Conservation (phyloP, 1,284 basidiomycete genomes). For the Cutaneotrichosporon cyanovorans region DNA sequence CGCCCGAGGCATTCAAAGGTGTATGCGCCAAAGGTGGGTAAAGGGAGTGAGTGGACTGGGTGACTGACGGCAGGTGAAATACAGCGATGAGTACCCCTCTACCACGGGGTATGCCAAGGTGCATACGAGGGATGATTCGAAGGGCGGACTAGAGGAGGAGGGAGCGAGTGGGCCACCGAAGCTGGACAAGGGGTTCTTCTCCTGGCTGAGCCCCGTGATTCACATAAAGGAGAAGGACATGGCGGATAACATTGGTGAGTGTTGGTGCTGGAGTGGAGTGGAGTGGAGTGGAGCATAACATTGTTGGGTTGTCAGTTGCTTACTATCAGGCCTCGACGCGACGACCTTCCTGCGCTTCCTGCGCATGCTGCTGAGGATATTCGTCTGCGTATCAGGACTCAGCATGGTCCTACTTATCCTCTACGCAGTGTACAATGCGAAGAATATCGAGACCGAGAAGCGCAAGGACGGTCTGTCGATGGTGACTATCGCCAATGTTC, state of each 20-base stretch:
- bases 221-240: constrained; percentile 79
- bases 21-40: constrained; percentile 48
- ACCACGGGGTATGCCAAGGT: too few species aligned
- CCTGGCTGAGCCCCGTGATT: constrained; percentile 82
- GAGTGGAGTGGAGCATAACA: too few species aligned
- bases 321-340: constrained; percentile 62
- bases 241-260: constrained; percentile 68
- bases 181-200: constrained; percentile 70
- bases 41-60: too few species aligned
- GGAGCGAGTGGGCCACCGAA: constrained; percentile 21
- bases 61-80: constrained; percentile 58
- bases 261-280: constrained; percentile 2
- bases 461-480: constrained; percentile 56
- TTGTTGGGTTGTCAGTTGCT: too few species aligned
- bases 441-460: constrained; percentile 51
- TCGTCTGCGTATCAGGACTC: constrained; percentile 59
- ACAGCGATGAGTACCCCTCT: constrained; percentile 45
- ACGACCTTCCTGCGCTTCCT: constrained; percentile 86
- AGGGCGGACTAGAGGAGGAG: too few species aligned
- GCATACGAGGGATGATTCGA: too few species aligned
- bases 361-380: constrained; percentile 65
- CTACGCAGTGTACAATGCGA: constrained; percentile 58
- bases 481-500: constrained; percentile 69
- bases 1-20: constrained; percentile 64
- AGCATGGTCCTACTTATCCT: constrained; percentile 65